Percentiles rank a stretch among this genome's conserved stretches.
phyloP scores from a whole-genome alignment of 73 alveolate species.

The Urostyla sp. region DNA sequence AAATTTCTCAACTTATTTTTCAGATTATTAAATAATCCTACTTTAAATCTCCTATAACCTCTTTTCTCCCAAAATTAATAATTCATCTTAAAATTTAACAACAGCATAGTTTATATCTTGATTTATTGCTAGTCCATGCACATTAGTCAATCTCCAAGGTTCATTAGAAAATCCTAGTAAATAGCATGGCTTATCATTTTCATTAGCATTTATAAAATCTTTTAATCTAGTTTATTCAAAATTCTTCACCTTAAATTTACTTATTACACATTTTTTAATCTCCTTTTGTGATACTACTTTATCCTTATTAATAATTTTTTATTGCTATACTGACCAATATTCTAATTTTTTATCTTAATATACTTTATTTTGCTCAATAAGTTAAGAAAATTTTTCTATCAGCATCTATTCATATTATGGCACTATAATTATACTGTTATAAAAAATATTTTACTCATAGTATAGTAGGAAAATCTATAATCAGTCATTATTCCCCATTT shows the following conservation, averaged over 20 bases:
- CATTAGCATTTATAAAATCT: constrained; percentile 34
- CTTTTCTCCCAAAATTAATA: constrained; percentile 51
- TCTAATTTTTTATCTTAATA: constrained; percentile 48
- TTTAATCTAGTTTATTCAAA: constrained; percentile 41
- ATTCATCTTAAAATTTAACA: constrained; percentile 36
- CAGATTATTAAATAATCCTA: no score
- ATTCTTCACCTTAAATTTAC: constrained; percentile 16
- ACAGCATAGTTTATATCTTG: constrained; percentile 44
- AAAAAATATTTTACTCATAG: constrained; percentile 34
- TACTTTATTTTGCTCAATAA: constrained; percentile 15
- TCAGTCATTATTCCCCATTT: constrained; percentile 77
- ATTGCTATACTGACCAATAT: constrained; percentile 63
- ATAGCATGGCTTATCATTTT: constrained; percentile 36
- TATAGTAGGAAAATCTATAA: constrained; percentile 51
- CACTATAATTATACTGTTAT: neutral
- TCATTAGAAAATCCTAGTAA: constrained; percentile 42
- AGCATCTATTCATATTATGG: constrained; percentile 64
- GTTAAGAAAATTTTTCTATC: constrained; percentile 40
- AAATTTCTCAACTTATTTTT: neutral
- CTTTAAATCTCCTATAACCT: constrained; percentile 57
- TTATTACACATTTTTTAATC: constrained; percentile 39
- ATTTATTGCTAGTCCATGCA: constrained; percentile 52
- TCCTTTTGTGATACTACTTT: constrained; percentile 38
- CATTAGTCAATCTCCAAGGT: constrained; percentile 68
- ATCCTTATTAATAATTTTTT: constrained; percentile 59